A percentile compares a stretch with the other conserved stretches of the same genome.
Evolutionary conservation across 108 stramenopile species (phyloP).

Genomic region (Parmales sp.): DNA sequence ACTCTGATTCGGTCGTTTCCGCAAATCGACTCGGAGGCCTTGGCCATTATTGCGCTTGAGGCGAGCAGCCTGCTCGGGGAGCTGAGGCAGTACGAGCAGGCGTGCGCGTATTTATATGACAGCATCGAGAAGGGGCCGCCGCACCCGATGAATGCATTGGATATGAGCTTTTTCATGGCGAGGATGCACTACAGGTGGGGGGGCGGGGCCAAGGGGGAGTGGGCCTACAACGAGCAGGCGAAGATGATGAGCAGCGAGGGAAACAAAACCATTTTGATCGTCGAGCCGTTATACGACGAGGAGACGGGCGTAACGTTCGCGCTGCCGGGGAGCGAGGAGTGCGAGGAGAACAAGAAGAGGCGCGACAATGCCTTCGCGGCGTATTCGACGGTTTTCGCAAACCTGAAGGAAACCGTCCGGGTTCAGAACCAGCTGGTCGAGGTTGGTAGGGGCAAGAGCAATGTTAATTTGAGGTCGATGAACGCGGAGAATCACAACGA

Average conservation of each 20-base stretch:
- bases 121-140: constrained; percentile 8
- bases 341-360: background rate
- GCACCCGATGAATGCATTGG: background rate
- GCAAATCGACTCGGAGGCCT: background rate
- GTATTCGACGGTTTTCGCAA: background rate
- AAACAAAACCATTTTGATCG: too few species aligned
- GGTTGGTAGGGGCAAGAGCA: too few species aligned
- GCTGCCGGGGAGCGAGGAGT: background rate
- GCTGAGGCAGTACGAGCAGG: background rate
- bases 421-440: background rate
- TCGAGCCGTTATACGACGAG: background rate
- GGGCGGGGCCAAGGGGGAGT: background rate
- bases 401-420: background rate
- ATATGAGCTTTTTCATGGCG: constrained; percentile 9
- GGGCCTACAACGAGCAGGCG: background rate
- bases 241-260: too few species aligned
- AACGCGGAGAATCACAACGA: background rate
- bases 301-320: background rate
- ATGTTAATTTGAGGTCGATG: too few species aligned
- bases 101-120: background rate
- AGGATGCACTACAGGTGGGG: constrained; percentile 3
- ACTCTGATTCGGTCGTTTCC: background rate
- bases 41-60: background rate
- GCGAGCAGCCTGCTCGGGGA: background rate
- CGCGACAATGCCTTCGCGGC: background rate